Evolutionary conservation across 495 filamentous ascomycete species (phyloP), one percentile per base, ranked within the genome.

Genomic region (Aspergillus affinis): DNA sequence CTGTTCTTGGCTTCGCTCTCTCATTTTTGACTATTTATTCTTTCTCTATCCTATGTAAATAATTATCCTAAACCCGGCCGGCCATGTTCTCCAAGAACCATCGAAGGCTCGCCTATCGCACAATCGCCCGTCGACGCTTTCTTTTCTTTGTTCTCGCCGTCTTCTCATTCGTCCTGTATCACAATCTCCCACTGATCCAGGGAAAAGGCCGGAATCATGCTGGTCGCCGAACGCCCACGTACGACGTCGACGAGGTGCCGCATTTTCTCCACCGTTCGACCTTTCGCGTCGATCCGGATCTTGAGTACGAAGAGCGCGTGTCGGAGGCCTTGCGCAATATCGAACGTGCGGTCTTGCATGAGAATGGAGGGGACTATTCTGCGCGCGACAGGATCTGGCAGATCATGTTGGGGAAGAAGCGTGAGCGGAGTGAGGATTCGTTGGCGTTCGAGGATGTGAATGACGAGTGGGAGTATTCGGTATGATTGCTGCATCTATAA

Each of bases 331-430:
- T 78, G 32, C 61, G 54, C 19, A 45, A 61, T 4, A 58, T 78
- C 7, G 74, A 78, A 36, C 19, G 54, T 2, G 48, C 55, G 15
- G 62, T 61, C 27, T 41, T 64, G 8, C 21, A 50, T 62, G 26
- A 57, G 8, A 52, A 57, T 15, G 48, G 51, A 23, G 59, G 57
- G 1, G 26, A 64, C 6, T 48, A 53, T n/a, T 48, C 53, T 2
- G 61, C 61, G 0, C 46, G 65, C 6, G 58, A 72, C 17, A 69
- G 61, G 2, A 60, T 78, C 44, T 78, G 74, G 75, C 75, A 78
- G 63, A 73, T 77, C 15, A 62, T 69, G 41, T 55, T 72, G 20
- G 59, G 58, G 30, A 61, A 57, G 30, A 65, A 53, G 18, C 58
- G 52, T 3, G 55, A 67, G 4, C 62, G 74, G 32, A 66, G 68